A percentile compares a stretch with the other conserved stretches of the same genome.
Evolutionary conservation across 495 filamentous ascomycete species (phyloP).

Genomic region (Penicillium egyptiacum): DNA sequence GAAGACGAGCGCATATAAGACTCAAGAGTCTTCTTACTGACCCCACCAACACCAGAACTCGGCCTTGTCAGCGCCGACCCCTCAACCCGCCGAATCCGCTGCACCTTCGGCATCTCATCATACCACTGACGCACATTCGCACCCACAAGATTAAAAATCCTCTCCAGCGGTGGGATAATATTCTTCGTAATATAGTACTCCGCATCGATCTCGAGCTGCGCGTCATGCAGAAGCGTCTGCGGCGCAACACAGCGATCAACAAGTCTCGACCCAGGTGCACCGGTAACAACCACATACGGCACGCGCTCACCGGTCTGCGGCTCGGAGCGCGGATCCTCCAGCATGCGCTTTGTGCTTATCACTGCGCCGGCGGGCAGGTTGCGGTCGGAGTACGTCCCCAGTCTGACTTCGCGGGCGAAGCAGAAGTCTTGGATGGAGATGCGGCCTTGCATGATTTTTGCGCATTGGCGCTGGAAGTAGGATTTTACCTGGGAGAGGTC

Average conservation of each 20-base stretch:
- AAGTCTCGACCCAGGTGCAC: constrained; percentile 79
- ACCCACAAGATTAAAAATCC: constrained; percentile 96
- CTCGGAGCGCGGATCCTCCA: constrained; percentile 78
- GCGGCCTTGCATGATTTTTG: constrained; percentile 85
- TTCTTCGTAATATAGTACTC: constrained; percentile 98
- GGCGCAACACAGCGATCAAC: constrained; percentile 90
- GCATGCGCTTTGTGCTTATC: constrained; percentile 81
- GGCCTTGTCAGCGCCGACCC: background rate
- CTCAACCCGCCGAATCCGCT: constrained; percentile 64
- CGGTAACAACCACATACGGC: constrained; percentile 88
- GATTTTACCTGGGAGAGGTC: constrained; percentile 87
- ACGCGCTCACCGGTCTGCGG: constrained; percentile 95
- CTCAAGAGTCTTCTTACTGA: constrained; percentile 56
- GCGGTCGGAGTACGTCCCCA: constrained; percentile 85
- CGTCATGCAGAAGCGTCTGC: constrained; percentile 73
- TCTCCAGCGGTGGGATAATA: constrained; percentile 88
- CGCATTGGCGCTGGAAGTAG: constrained; percentile 89
- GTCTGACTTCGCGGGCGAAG: constrained; percentile 86
- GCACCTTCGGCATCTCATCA: constrained; percentile 92
- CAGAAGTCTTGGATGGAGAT: constrained; percentile 95
- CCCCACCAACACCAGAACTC: background rate
- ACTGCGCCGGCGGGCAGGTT: constrained; percentile 82
- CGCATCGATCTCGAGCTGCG: constrained; percentile 80
- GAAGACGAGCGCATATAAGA: constrained; percentile 78
- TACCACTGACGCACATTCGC: constrained; percentile 92